These are phyloP conservation scores for Zopfia rhizophila DNA, from an alignment of 2,329 filamentous ascomycete genomes.

Conservation along the genomic window DNA sequence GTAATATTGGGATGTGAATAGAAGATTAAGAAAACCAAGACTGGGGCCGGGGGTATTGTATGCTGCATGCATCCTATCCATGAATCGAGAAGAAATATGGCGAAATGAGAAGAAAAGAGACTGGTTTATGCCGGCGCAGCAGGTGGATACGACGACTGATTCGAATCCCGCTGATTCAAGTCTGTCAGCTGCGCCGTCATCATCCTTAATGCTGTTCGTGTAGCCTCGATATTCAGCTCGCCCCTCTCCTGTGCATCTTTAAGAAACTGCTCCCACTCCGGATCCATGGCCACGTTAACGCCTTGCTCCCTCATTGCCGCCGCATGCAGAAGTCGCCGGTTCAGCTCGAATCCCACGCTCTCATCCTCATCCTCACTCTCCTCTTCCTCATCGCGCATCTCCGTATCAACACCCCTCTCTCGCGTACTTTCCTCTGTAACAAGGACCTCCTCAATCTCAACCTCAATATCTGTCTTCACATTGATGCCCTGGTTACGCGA, in stretches of 20 bases:
- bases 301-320: constrained; percentile 72
- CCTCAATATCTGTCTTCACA: constrained; percentile 55
- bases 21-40: too few relatives aligned
- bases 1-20: too few relatives aligned
- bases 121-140: constrained; percentile 38
- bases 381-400: constrained; percentile 33
- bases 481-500: constrained; percentile 42
- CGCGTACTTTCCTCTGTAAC: constrained; percentile 44
- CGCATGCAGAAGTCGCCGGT: constrained; percentile 72
- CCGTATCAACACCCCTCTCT: constrained; percentile 31
- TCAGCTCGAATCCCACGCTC: constrained; percentile 69
- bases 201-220: constrained; percentile 40
- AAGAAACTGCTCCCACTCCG: constrained; percentile 79
- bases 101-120: too few relatives aligned
- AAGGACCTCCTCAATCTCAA: constrained; percentile 49
- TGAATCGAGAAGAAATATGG: too few relatives aligned
- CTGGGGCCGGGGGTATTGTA: too few relatives aligned
- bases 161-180: constrained; percentile 28
- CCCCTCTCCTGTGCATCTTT: constrained; percentile 76
- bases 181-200: constrained; percentile 44
- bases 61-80: too few relatives aligned
- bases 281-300: constrained; percentile 70
- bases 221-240: constrained; percentile 48
- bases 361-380: constrained; percentile 57
- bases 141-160: constrained; percentile 21